These are phyloP conservation scores for Pholiota conissans DNA, from an alignment of 768 basidiomycete species.

Conservation along the genomic window DNA sequence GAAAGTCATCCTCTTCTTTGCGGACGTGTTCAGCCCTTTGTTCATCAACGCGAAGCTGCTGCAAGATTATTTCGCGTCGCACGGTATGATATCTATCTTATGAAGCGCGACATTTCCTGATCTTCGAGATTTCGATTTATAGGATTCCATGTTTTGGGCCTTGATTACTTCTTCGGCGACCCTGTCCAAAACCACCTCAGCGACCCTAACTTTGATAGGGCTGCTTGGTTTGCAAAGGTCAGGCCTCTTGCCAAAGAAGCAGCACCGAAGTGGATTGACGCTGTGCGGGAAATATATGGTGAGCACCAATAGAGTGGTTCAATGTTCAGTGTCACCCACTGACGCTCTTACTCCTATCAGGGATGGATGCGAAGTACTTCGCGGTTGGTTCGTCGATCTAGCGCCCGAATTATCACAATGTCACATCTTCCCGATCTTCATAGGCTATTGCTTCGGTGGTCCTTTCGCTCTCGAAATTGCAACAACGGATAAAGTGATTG, in stretches of 20 bases:
- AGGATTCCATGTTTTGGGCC: slow-evolving; percentile 61
- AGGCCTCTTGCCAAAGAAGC: slow-evolving; percentile 35
- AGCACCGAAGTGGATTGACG: slow-evolving; percentile 52
- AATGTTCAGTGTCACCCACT: no score
- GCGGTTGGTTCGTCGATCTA: slow-evolving; percentile 40
- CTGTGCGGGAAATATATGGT: slow-evolving; percentile 52
- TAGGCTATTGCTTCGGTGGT: slow-evolving; percentile 62
- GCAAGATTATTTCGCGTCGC: slow-evolving; percentile 63
- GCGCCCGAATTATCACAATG: background rate
- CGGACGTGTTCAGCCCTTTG: slow-evolving; percentile 61
- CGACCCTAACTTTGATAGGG: slow-evolving; percentile 34
- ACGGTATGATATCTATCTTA: slow-evolving; percentile 45
- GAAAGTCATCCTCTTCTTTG: slow-evolving; percentile 55
- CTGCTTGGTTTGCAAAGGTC: slow-evolving; percentile 41
- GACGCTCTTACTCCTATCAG: slow-evolving; percentile 6
- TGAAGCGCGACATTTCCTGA: slow-evolving; percentile 25
- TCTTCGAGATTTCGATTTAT: background rate
- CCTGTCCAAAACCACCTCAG: slow-evolving; percentile 39
- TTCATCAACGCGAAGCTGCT: slow-evolving; percentile 58
- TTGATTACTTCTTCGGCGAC: slow-evolving; percentile 68
- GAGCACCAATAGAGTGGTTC: no score
- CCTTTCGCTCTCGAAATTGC: slow-evolving; percentile 50
- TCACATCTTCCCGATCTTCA: background rate
- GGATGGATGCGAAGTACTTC: slow-evolving; percentile 37
- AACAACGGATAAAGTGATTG: slow-evolving; percentile 44